These are phyloP conservation scores for Saprolegnia diclina DNA, from an alignment of 352 stramenopile genomes.

Conservation along the genomic window DNA sequence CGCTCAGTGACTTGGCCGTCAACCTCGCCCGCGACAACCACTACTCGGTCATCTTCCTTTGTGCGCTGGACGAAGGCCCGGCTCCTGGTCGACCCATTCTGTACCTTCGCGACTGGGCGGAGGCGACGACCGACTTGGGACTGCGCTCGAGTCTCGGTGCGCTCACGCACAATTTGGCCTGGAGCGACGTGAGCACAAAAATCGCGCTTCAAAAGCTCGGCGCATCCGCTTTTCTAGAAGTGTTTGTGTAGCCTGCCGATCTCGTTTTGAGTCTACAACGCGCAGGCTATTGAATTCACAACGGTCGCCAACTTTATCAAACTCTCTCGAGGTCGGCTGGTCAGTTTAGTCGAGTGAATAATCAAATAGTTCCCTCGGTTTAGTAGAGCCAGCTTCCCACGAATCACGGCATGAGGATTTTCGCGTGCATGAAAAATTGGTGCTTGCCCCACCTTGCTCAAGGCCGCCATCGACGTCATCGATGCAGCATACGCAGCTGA, in stretches of 20 bases:
- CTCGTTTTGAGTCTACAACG: not conserved
- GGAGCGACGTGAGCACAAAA: conserved; percentile 62
- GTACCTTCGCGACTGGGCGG: conserved; percentile 46
- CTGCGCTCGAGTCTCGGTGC: conserved; percentile 62
- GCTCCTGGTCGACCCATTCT: conserved; percentile 42
- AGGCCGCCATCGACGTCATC: no score
- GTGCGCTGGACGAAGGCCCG: conserved; percentile 46
- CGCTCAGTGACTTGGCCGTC: conserved; percentile 47
- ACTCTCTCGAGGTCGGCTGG: not conserved
- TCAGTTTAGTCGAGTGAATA: no score
- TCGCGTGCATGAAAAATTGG: no score
- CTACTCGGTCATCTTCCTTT: conserved; percentile 53
- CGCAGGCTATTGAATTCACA: conserved; percentile 23
- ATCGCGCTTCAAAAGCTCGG: conserved; percentile 61
- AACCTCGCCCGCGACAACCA: conserved; percentile 52
- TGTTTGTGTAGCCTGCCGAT: conserved; percentile 29
- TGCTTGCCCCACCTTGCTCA: no score
- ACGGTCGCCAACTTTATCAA: conserved; percentile 38
- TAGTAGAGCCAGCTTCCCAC: no score
- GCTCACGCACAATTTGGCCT: conserved; percentile 64
- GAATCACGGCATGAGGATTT: no score
- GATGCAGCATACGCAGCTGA: no score
- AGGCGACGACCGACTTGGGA: conserved; percentile 35
- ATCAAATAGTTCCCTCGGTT: no score
- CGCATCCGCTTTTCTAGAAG: conserved; percentile 53